These are phyloP conservation scores for Lentinula raphanica DNA, from an alignment of 768 basidiomycete species.

Conservation along the genomic window DNA sequence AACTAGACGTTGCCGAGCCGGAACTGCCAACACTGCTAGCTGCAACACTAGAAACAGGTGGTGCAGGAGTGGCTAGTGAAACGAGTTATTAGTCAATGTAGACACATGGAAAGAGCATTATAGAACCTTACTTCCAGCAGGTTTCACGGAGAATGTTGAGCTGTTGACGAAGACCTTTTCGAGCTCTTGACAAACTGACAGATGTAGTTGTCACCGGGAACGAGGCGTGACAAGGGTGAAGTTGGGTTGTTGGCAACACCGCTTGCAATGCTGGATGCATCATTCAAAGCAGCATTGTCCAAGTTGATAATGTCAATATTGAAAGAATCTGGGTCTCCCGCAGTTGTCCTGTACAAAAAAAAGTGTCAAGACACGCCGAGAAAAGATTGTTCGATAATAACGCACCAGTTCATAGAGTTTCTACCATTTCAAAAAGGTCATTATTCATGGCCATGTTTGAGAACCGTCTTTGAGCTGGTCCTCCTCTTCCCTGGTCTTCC, in stretches of 20 bases:
- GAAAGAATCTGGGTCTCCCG: background rate
- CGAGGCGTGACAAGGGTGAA: background rate
- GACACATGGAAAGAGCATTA: background rate
- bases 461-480: too few relatives aligned
- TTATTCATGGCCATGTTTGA: too few relatives aligned
- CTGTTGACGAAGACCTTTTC: background rate
- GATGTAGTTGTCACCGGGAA: background rate
- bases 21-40: background rate
- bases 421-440: background rate
- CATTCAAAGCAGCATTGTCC: background rate
- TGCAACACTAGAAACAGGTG: background rate
- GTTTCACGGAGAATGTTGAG: background rate
- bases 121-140: background rate
- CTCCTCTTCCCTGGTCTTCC: too few relatives aligned
- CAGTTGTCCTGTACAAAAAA: background rate
- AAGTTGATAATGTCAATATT: constrained; percentile 1
- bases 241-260: background rate
- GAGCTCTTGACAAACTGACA: constrained; percentile 2
- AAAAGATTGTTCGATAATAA: background rate
- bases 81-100: background rate
- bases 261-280: background rate
- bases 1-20: background rate
- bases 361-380: background rate
- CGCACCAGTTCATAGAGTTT: background rate
- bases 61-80: background rate